Evolutionary conservation across 345 rosid species (phyloP), one percentile per base, ranked within the genome.

Genomic region (Mercurialis annua): DNA sequence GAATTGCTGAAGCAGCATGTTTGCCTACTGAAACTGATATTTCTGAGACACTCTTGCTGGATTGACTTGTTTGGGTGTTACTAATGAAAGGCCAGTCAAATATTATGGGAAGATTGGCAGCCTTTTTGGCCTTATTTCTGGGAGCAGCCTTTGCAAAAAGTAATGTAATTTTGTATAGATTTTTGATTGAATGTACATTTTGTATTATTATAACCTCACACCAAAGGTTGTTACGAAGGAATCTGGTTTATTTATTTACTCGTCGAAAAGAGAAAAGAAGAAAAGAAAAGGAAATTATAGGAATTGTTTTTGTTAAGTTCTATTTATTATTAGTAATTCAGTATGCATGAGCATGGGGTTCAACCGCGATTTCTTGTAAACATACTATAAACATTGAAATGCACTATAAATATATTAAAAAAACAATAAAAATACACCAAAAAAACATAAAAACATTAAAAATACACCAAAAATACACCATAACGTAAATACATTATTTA

Each of bases 1-100:
- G 81, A 72, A 89, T 89, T 42, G 92, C 93, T 8, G 92, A 87
- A 81, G 81, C 86, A 72, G 84, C 88, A 34, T 66, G 65, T 51
- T 48, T 47, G 62, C 66, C 59, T 1, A 84, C 71, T 62, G 72
- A 87, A 11, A 62, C 68, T 6, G 79, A 80, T 7, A 77, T 18
- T 1, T 77, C 77, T 2, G 74, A 50, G 8, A 34, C 81, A 12
- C 71, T 64, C 68, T 71, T 71, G 33, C 68, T 77, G 6, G 81
- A 81, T 73, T 81, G 73, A 78, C 14, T 24, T 43, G 64, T 16
- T 11, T 18, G 27, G 69, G 52, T 57, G 10, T 60, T 48, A 40
- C 16, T 48, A 26, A n/a, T 33, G 64, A 31, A 18, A 67, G 48
- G 62, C 57, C 21, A 4, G 24, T 59, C 40, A 38, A n/a, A 62